Conservation (phyloP, 352 stramenopile genomes). For the Phytophthora ramorum region DNA sequence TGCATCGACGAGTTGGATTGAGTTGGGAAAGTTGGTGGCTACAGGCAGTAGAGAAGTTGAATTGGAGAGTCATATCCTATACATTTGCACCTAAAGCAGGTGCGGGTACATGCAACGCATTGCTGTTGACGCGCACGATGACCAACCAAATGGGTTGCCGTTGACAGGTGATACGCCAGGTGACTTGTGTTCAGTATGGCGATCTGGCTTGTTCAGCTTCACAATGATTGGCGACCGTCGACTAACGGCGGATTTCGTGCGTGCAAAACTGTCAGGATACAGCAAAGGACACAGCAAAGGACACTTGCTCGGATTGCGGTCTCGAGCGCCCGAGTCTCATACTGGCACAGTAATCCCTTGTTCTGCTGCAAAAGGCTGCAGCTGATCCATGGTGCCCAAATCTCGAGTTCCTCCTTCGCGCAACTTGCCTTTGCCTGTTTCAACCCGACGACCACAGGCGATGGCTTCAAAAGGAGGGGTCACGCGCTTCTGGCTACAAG, state of each 20-base stretch:
- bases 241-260: neutral
- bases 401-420: neutral
- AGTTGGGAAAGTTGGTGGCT: slow-evolving; percentile 2
- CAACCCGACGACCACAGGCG: slow-evolving; percentile 27
- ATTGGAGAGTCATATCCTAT: neutral
- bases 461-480: slow-evolving; percentile 31
- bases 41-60: slow-evolving; percentile 1
- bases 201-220: neutral
- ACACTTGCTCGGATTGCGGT: neutral
- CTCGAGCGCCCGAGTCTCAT: too few relatives aligned
- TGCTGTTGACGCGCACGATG: neutral
- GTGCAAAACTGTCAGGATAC: neutral
- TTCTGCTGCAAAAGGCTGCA: neutral
- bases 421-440: slow-evolving; percentile 4
- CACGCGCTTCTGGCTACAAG: slow-evolving; percentile 18
- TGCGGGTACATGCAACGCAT: neutral
- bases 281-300: too few relatives aligned
- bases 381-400: neutral
- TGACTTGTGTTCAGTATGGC: slow-evolving; percentile 6
- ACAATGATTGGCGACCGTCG: slow-evolving; percentile 2
- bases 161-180: neutral
- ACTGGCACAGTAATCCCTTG: too few relatives aligned
- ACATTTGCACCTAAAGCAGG: neutral
- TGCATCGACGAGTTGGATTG: slow-evolving; percentile 66
- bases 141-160: neutral